phyloP scores from a whole-genome alignment of 78 protist species.

The Polysphondylium violaceum region DNA sequence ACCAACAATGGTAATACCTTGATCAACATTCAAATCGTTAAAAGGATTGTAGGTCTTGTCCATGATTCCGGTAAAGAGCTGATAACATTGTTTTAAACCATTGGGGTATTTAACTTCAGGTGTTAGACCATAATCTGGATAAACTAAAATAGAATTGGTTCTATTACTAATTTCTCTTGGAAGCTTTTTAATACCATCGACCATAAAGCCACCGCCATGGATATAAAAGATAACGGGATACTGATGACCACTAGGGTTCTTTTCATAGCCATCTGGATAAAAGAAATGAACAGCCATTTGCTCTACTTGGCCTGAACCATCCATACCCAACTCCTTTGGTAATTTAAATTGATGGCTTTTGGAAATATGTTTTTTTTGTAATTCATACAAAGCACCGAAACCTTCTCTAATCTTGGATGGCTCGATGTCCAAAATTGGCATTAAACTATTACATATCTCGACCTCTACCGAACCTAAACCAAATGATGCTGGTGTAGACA shows the following conservation, averaged over 20 bases:
- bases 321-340: neutral
- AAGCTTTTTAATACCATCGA: neutral
- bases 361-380: constrained; percentile 10
- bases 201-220: neutral
- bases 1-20: neutral
- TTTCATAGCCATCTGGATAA: neutral
- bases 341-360: constrained; percentile 1
- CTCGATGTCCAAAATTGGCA: constrained; percentile 13
- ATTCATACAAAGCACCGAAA: neutral
- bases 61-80: neutral
- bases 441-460: constrained; percentile 1
- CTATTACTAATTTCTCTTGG: neutral
- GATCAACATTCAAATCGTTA: neutral
- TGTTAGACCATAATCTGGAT: constrained; percentile 5
- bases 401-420: constrained; percentile 9
- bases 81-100: constrained; percentile 5
- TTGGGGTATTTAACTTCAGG: constrained; percentile 21
- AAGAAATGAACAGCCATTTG: neutral
- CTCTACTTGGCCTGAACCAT: too few relatives aligned
- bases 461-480: neutral
- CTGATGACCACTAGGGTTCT: neutral
- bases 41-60: neutral
- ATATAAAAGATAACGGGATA: neutral
- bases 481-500: constrained; percentile 26
- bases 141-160: constrained; percentile 6